Evolutionary conservation across 225 moss, liverwort and hornwort species (phyloP).

Genomic region (Anthoceros angustus): DNA sequence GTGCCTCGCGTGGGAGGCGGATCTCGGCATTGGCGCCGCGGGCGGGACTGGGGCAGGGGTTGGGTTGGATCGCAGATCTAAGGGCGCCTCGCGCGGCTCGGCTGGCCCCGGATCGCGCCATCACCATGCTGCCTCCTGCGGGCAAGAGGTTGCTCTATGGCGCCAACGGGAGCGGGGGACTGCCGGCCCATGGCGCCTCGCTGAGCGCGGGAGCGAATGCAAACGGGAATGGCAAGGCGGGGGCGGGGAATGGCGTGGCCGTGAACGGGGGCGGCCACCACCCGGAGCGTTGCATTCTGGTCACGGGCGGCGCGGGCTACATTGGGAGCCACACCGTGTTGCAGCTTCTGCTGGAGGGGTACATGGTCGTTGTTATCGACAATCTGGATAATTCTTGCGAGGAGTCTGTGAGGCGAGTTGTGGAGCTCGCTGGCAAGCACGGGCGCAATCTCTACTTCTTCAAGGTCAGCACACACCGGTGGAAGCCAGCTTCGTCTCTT

Average conservation of each 20-base stretch:
- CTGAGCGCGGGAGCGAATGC: not conserved
- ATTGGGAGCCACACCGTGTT: slow-evolving; percentile 46
- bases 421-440: slow-evolving; percentile 25
- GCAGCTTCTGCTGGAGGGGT: slow-evolving; percentile 37
- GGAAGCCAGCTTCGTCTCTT: not conserved
- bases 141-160: not conserved
- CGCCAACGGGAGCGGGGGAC: not conserved
- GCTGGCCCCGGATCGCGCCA: not conserved
- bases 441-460: slow-evolving; percentile 28
- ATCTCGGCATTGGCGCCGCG: no score
- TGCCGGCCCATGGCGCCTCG: not conserved
- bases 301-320: slow-evolving; percentile 48
- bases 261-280: not conserved
- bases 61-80: no score
- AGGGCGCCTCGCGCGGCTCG: no score
- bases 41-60: no score
- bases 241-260: not conserved
- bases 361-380: slow-evolving; percentile 38
- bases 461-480: slow-evolving; percentile 16
- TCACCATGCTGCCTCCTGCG: not conserved
- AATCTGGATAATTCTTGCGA: slow-evolving; percentile 43
- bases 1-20: no score
- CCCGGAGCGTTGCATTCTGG: slow-evolving; percentile 20
- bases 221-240: not conserved
- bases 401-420: slow-evolving; percentile 37